Percentiles rank a stretch among this genome's conserved stretches.
Evolutionary conservation across 352 stramenopile genomes (phyloP).

Genomic region (Globisporangium takayamanum): DNA sequence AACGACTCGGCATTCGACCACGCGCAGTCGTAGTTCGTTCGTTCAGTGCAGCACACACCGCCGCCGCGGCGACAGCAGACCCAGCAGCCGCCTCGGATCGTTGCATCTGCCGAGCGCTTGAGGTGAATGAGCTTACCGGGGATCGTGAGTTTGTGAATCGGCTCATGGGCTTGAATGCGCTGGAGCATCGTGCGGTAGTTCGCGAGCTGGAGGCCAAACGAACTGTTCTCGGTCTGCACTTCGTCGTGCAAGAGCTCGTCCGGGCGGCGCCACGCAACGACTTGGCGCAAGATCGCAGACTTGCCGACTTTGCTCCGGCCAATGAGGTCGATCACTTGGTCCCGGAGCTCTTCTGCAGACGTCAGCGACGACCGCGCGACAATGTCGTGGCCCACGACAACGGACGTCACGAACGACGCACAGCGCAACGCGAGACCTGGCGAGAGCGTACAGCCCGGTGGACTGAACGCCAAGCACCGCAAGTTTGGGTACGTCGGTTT

Average conservation of each 20-base stretch:
- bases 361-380: slow-evolving; percentile 74
- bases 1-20: slow-evolving; percentile 64
- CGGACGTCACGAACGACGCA: slow-evolving; percentile 58
- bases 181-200: slow-evolving; percentile 85
- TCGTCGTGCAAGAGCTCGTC: slow-evolving; percentile 69
- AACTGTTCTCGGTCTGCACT: slow-evolving; percentile 13
- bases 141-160: slow-evolving; percentile 75
- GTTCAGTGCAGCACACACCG: slow-evolving; percentile 79
- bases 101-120: slow-evolving; percentile 36
- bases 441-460: slow-evolving; percentile 75
- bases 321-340: slow-evolving; percentile 82
- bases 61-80: slow-evolving; percentile 74
- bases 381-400: slow-evolving; percentile 83
- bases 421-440: slow-evolving; percentile 51
- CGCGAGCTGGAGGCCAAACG: slow-evolving; percentile 55
- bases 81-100: slow-evolving; percentile 50
- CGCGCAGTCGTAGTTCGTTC: slow-evolving; percentile 71
- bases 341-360: slow-evolving; percentile 64
- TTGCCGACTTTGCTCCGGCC: slow-evolving; percentile 83
- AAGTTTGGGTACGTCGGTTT: slow-evolving; percentile 72
- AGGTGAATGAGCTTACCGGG: slow-evolving; percentile 73
- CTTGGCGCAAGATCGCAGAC: slow-evolving; percentile 70
- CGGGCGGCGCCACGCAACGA: slow-evolving; percentile 68
- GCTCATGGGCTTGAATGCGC: slow-evolving; percentile 74
- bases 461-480: slow-evolving; percentile 75